Conservation (phyloP, 2,329 filamentous ascomycete genomes). For the Zasmidium citrigriseum region DNA sequence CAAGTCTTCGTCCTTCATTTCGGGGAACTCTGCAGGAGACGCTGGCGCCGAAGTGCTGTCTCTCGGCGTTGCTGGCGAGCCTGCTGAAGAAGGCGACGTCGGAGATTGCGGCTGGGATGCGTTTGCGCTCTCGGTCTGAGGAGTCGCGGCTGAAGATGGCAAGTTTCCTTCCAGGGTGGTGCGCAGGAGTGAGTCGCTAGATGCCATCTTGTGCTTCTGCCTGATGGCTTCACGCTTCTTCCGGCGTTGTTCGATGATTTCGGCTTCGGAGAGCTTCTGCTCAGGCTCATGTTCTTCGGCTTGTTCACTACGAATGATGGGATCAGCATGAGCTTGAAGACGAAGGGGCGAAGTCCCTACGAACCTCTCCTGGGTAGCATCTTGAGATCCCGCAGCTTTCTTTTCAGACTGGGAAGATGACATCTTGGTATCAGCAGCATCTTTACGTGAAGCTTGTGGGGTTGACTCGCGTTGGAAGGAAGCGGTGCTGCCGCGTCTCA, state of each 20-base stretch:
- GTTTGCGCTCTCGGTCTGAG: conserved; percentile 27
- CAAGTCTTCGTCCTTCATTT: conserved; percentile 43
- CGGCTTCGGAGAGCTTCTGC: conserved; percentile 71
- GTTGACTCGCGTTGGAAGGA: conserved; percentile 21
- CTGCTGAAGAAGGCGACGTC: conserved; percentile 20
- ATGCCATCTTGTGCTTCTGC: conserved; percentile 72
- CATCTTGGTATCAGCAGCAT: conserved; percentile 17
- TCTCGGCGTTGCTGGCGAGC: conserved; percentile 41
- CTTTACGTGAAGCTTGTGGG: conserved; percentile 14
- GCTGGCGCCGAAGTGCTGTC: conserved; percentile 23
- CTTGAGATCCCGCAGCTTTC: conserved; percentile 5
- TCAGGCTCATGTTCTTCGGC: conserved; percentile 42
- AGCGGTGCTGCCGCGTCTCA: neutral
- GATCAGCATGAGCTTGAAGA: neutral
- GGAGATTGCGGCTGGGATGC: conserved; percentile 30
- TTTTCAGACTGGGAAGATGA: conserved; percentile 13
- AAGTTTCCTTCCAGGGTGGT: conserved; percentile 52
- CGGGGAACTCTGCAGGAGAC: conserved; percentile 41
- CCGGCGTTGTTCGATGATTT: conserved; percentile 80
- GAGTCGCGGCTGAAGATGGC: conserved; percentile 38
- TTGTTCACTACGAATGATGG: conserved; percentile 41
- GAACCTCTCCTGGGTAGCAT: conserved; percentile 15
- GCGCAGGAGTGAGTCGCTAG: conserved; percentile 64
- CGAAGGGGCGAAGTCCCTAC: neutral
- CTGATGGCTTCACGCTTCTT: conserved; percentile 82